Percentiles rank a stretch among this genome's conserved stretches.
phyloP scores from a whole-genome alignment of 768 basidiomycete genomes.

The Chalciporus sphaerocephalus region DNA sequence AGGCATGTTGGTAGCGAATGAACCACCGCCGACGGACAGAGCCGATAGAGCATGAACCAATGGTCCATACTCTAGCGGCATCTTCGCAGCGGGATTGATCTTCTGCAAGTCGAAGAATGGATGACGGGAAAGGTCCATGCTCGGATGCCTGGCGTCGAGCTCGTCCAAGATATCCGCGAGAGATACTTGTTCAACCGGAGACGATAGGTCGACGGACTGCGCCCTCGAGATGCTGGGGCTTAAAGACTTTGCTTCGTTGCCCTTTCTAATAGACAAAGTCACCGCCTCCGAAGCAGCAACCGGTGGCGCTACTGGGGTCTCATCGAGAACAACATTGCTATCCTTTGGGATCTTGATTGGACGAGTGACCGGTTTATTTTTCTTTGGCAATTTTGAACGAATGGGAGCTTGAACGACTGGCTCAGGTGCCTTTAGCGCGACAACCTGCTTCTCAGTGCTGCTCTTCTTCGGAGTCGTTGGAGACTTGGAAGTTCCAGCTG shows the following conservation, averaged over 20 bases:
- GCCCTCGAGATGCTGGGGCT: constrained; percentile 57
- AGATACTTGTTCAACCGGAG: constrained; percentile 44
- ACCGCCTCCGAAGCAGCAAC: constrained; percentile 47
- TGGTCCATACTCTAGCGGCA: constrained; percentile 81
- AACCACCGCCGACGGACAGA: constrained; percentile 78
- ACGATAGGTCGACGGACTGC: constrained; percentile 51
- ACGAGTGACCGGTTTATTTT: constrained; percentile 63
- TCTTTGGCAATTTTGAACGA: constrained; percentile 80
- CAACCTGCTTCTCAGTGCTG: constrained; percentile 16
- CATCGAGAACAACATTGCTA: constrained; percentile 41
- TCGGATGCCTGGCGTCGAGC: constrained; percentile 56
- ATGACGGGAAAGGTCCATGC: constrained; percentile 62
- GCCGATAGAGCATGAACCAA: constrained; percentile 83
- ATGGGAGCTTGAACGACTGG: constrained; percentile 62
- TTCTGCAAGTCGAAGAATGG: constrained; percentile 71
- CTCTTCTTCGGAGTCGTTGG: constrained; percentile 15
- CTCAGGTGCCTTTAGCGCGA: constrained; percentile 27
- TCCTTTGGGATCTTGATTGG: constrained; percentile 59
- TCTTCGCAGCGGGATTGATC: constrained; percentile 70
- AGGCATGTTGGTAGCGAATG: constrained; percentile 74
- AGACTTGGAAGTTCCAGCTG: constrained; percentile 24
- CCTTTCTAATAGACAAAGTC: constrained; percentile 33
- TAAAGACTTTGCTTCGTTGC: constrained; percentile 35
- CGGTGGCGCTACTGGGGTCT: constrained; percentile 41
- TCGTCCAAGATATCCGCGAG: constrained; percentile 66